These are phyloP conservation scores for Arabidopsis suecica DNA, from an alignment of 345 rosid species.

Conservation along the genomic window DNA sequence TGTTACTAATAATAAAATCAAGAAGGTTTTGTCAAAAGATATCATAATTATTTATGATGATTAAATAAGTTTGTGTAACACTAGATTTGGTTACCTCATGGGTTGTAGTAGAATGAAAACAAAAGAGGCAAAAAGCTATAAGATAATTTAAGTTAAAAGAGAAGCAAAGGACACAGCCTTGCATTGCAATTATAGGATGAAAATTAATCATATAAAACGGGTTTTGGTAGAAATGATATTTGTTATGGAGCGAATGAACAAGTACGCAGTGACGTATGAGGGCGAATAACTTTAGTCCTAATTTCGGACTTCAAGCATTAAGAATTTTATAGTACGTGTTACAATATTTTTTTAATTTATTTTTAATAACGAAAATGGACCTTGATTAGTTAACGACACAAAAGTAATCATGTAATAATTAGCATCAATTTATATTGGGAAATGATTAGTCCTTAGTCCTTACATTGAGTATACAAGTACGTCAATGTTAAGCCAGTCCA, in stretches of 20 bases:
- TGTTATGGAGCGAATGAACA: slow-evolving; percentile 32
- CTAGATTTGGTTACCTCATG: slow-evolving; percentile 48
- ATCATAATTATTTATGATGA: slow-evolving; percentile 1
- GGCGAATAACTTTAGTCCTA: slow-evolving; percentile 26
- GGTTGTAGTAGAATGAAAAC: slow-evolving; percentile 38
- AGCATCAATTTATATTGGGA: slow-evolving; percentile 22
- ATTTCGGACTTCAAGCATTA: slow-evolving; percentile 10
- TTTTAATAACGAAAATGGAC: slow-evolving; percentile 2
- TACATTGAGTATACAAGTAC: slow-evolving; percentile 8
- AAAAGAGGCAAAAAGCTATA: slow-evolving; percentile 38
- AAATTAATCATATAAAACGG: slow-evolving; percentile 32
- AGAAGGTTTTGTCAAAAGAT: slow-evolving; percentile 12
- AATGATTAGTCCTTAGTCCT: slow-evolving; percentile 33
- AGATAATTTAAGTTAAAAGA: slow-evolving; percentile 16
- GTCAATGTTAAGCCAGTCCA: slow-evolving; percentile 36
- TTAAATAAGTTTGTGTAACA: slow-evolving; percentile 3
- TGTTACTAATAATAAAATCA: slow-evolving; percentile 13
- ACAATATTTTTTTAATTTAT: neutral
- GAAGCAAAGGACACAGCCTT: slow-evolving; percentile 46
- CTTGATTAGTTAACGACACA: slow-evolving; percentile 18
- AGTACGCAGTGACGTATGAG: slow-evolving; percentile 38
- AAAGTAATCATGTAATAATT: slow-evolving; percentile 3
- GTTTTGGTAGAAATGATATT: slow-evolving; percentile 40
- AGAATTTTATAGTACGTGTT: slow-evolving; percentile 19
- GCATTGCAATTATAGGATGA: slow-evolving; percentile 42